Percentiles rank a stretch among this genome's conserved stretches.
Conservation (phyloP, 2,329 filamentous ascomycete species). For the Arachnopeziza araneosa region DNA sequence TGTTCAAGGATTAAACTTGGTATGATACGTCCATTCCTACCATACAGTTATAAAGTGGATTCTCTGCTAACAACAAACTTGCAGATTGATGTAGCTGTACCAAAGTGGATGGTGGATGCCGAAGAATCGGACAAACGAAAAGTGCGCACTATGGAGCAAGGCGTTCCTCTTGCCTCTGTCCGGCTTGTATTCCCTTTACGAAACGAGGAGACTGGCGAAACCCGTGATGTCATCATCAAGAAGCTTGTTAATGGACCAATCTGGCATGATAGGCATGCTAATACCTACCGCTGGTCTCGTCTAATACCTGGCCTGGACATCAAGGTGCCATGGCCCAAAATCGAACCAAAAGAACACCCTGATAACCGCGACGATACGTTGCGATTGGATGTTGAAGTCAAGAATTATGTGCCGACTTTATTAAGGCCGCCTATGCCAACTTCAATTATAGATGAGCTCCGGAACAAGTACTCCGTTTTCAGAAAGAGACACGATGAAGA, state of each 20-base stretch:
- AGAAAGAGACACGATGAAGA: constrained; percentile 72
- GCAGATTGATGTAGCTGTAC: constrained; percentile 37
- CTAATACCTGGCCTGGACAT: constrained; percentile 67
- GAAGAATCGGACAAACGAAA: constrained; percentile 35
- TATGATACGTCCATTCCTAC: constrained; percentile 32
- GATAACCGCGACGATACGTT: constrained; percentile 65
- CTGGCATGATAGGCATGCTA: constrained; percentile 43
- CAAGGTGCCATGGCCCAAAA: constrained; percentile 70
- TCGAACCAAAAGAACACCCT: constrained; percentile 42
- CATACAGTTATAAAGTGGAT: too few species aligned
- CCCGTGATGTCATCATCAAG: constrained; percentile 72
- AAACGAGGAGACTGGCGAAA: constrained; percentile 57
- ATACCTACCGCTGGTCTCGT: constrained; percentile 46
- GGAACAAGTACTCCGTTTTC: constrained; percentile 77
- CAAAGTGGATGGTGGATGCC: constrained; percentile 35
- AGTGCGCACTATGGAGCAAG: constrained; percentile 44
- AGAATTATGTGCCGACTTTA: constrained; percentile 73
- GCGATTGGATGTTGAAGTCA: constrained; percentile 67
- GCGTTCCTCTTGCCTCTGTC: constrained; percentile 64
- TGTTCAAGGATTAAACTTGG: constrained; percentile 59
- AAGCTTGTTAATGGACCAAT: constrained; percentile 53
- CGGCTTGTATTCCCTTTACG: constrained; percentile 75
- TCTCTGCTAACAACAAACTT: constrained; percentile 4
- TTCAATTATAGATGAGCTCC: constrained; percentile 76
- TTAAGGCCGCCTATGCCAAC: constrained; percentile 72